Evolutionary conservation across 768 basidiomycete genomes (phyloP).

Genomic region (Plicaturopsis crispa): DNA sequence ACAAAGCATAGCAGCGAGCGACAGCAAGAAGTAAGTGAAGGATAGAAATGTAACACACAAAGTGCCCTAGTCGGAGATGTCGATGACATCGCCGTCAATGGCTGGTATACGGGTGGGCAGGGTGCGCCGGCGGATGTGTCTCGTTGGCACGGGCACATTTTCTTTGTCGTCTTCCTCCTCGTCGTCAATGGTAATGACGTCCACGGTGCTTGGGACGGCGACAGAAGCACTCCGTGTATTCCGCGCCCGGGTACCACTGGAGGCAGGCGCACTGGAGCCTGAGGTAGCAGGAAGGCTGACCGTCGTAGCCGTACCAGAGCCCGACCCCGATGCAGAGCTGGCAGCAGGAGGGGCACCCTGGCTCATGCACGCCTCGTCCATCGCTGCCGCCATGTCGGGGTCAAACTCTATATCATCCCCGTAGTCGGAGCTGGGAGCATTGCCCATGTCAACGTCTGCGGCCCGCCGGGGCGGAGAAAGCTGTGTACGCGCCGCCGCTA

Average conservation of each 20-base stretch:
- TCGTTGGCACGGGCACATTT: slow-evolving; percentile 44
- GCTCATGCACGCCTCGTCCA: no score
- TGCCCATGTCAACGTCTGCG: slow-evolving; percentile 7
- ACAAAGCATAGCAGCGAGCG: no score
- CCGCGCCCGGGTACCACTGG: slow-evolving; percentile 10
- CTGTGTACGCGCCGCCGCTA: slow-evolving; percentile 8
- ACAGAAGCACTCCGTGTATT: slow-evolving; percentile 13
- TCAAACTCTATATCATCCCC: no score
- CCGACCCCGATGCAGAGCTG: neutral
- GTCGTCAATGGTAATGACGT: slow-evolving; percentile 37
- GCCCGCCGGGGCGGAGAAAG: slow-evolving; percentile 5
- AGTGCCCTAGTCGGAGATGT: slow-evolving; percentile 1
- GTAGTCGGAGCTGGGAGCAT: slow-evolving; percentile 11
- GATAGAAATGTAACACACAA: neutral
- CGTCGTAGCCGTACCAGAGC: slow-evolving; percentile 16
- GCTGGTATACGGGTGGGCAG: slow-evolving; percentile 13
- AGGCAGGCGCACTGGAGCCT: slow-evolving; percentile 1
- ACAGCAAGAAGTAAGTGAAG: no score
- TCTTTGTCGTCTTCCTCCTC: slow-evolving; percentile 54
- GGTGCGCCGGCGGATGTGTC: slow-evolving; percentile 37
- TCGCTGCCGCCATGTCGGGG: no score
- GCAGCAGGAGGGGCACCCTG: neutral
- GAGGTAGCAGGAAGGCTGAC: neutral
- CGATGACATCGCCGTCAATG: slow-evolving; percentile 3
- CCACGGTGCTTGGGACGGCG: slow-evolving; percentile 9